Evolutionary conservation across 139 green algal genomes (phyloP), one percentile per base, ranked within the genome.

Genomic region (Asterochloris sp.): DNA sequence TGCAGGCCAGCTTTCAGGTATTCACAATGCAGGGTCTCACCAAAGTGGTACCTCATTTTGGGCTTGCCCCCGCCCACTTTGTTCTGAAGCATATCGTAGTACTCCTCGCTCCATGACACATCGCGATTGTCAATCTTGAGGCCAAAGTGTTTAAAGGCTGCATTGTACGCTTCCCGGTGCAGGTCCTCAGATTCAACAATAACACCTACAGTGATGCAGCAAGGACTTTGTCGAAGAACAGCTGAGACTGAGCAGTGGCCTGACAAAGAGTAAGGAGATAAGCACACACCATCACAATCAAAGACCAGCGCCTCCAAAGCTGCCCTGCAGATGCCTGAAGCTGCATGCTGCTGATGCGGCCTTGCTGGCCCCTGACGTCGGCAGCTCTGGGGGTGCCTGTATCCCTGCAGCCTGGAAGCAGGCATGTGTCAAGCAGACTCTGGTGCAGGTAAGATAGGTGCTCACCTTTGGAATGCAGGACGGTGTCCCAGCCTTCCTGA

Each of bases 131-230:
- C 64, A 23, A 73, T 78, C 16, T 75, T 74, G 67, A 97, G 88
- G 1, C 90, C 64, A 76, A 98, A 98, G 69, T 97, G 74, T 29
- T 87, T 62, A 82, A 98, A 98, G 17, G 96, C 85, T 12, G 88
- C 95, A 84, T 98, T 98, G 88, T 98, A 98, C 11, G 96, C 96
- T 12, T 82, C 78, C 23, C 95, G 83, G 86, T 98, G 95, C 54
- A 98, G 88, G 67, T 98, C 94, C 89, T 98, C 96, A 2, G 91
- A 95, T 69, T 97, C 91, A 17, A 98, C 75, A 66, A 99, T 98
- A 17, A 98, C 96, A 67, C 92, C 89, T 88, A 82, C 67, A 76
- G 0, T 16, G 21, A 21, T 21, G 21, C 54, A 13, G 1, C 8
- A 79, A 24, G 17, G 1, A 0, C 6, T 62, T 21, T 28, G 26